These are phyloP conservation scores for Blastobotrys attinorum DNA, from an alignment of 805 yeast genomes.

Conservation along the genomic window DNA sequence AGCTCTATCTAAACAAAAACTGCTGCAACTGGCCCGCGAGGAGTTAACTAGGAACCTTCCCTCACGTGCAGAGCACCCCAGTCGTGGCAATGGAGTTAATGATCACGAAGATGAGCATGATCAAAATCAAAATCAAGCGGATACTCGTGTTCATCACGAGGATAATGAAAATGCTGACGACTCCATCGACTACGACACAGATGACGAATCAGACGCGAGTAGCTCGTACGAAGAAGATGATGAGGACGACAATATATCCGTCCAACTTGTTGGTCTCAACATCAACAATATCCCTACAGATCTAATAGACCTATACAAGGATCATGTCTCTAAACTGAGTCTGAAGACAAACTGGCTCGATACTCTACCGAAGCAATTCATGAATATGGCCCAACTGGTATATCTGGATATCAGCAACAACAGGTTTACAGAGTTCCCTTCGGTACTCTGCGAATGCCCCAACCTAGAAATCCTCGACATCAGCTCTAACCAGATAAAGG, in stretches of 20 bases:
- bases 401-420: conserved; percentile 65
- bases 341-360: conserved; percentile 44
- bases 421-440: conserved; percentile 46
- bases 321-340: conserved; percentile 42
- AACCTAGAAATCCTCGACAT: conserved; percentile 60
- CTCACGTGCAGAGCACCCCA: neutral
- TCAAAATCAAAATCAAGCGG: neutral
- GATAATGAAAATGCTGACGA: conserved; percentile 1
- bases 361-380: conserved; percentile 41
- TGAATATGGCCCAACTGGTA: conserved; percentile 36
- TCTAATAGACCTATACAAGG: conserved; percentile 32
- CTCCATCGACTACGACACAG: conserved; percentile 1
- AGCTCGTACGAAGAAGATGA: conserved; percentile 5
- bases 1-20: conserved; percentile 2
- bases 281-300: conserved; percentile 33
- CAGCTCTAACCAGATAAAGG: conserved; percentile 45
- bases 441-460: conserved; percentile 26
- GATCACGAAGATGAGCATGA: neutral
- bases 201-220: conserved; percentile 6
- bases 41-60: neutral
- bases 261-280: conserved; percentile 35
- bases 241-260: conserved; percentile 20
- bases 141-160: conserved; percentile 1
- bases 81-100: neutral
- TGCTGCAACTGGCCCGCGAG: conserved; percentile 2